Conservation (phyloP, 768 basidiomycete species). For the Rhodotorula babjevae region DNA sequence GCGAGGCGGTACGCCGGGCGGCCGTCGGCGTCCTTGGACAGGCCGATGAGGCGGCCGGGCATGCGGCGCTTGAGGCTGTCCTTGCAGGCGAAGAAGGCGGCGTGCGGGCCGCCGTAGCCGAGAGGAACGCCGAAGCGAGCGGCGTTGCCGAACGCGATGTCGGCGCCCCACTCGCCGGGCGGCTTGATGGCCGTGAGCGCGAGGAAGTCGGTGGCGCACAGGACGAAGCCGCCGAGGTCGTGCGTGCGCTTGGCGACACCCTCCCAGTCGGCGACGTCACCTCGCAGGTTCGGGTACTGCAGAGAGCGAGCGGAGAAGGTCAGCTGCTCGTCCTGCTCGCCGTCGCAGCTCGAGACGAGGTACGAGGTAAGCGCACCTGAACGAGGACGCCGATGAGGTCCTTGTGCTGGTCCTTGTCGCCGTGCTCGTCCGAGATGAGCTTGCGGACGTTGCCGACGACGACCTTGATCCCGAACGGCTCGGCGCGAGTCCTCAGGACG, state of each 20-base stretch:
- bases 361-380: not conserved
- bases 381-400: conserved; percentile 81
- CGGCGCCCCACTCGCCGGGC: conserved; percentile 98
- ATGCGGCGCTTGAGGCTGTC: conserved; percentile 92
- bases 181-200: conserved; percentile 88
- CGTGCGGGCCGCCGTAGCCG: conserved; percentile 97
- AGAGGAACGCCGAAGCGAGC: conserved; percentile 94
- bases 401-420: conserved; percentile 47
- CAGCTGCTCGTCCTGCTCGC: too few relatives aligned
- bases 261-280: conserved; percentile 69
- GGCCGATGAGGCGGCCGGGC: conserved; percentile 93
- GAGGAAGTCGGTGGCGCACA: conserved; percentile 85
- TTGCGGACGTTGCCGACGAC: conserved; percentile 54
- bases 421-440: conserved; percentile 34
- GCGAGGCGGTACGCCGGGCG: conserved; percentile 86
- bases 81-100: conserved; percentile 91
- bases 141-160: conserved; percentile 90
- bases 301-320: too few relatives aligned
- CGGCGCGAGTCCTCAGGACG: conserved; percentile 82
- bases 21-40: conserved; percentile 77
- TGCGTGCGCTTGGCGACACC: conserved; percentile 66
- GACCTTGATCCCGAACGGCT: conserved; percentile 85
- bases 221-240: conserved; percentile 68
- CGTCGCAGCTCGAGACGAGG: not conserved
- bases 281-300: conserved; percentile 91